Evolutionary conservation across 2,329 filamentous ascomycete genomes (phyloP).

Genomic region (Verticillium zaregamsianum): DNA sequence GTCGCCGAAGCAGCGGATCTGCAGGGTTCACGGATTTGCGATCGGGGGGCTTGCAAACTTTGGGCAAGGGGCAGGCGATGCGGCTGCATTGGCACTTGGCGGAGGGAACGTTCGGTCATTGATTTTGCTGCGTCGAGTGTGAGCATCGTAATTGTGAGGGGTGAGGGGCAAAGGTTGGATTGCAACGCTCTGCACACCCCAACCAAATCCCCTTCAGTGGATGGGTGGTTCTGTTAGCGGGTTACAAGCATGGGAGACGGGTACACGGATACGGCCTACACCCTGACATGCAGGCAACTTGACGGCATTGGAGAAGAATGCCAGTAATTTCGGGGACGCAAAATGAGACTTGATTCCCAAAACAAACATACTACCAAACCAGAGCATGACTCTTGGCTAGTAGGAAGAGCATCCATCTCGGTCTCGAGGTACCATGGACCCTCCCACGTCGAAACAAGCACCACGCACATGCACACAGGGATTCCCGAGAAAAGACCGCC

Average conservation of each 20-base stretch:
- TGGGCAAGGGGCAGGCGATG: not conserved
- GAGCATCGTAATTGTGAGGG: not conserved
- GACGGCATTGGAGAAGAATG: not conserved
- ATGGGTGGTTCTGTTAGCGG: not conserved
- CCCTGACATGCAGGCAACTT: not conserved
- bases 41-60: not conserved
- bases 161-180: too few species aligned
- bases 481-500: not conserved
- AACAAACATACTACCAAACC: too few species aligned
- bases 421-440: not conserved
- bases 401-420: too few species aligned
- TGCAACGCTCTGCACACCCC: too few species aligned
- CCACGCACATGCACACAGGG: not conserved
- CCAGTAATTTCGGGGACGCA: not conserved
- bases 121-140: not conserved
- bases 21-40: not conserved
- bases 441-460: not conserved
- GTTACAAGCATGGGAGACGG: not conserved
- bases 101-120: not conserved
- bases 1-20: not conserved
- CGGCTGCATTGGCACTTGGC: not conserved
- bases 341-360: not conserved
- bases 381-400: too few species aligned
- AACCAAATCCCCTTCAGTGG: not conserved
- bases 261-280: not conserved